phyloP scores from a whole-genome alignment of 2,329 filamentous ascomycete species.

The Monilinia laxa region DNA sequence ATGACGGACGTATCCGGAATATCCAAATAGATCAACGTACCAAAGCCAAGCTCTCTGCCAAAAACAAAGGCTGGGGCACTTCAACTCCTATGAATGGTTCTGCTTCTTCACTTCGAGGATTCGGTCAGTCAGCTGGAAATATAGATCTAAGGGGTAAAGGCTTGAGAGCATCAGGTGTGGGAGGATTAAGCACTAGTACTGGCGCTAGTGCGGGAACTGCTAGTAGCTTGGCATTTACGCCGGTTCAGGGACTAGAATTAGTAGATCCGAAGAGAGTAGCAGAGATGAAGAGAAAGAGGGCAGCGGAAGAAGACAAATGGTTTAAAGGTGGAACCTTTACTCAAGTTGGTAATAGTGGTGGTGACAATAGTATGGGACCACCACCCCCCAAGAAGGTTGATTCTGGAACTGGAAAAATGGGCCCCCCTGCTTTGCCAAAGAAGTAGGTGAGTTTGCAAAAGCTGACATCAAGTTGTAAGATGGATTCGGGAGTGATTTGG shows the following conservation, averaged over 20 bases:
- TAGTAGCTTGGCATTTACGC: constrained; percentile 88
- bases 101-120: constrained; percentile 79
- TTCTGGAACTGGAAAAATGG: constrained; percentile 56
- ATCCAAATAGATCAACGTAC: constrained; percentile 92
- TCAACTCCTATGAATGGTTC: constrained; percentile 62
- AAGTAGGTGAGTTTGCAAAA: constrained; percentile 24
- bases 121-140: constrained; percentile 62
- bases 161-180: constrained; percentile 80
- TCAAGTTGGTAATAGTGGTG: constrained; percentile 62
- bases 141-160: constrained; percentile 70
- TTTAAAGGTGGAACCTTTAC: constrained; percentile 98
- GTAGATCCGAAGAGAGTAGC: constrained; percentile 90
- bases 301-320: constrained; percentile 92
- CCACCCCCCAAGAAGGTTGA: constrained; percentile 74
- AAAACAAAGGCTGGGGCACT: constrained; percentile 92
- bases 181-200: constrained; percentile 53
- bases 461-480: neutral
- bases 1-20: constrained; percentile 84
- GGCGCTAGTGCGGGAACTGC: constrained; percentile 69
- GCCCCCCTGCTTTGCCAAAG: constrained; percentile 37
- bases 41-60: constrained; percentile 87
- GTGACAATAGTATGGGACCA: constrained; percentile 72
- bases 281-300: constrained; percentile 84
- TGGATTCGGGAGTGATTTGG: neutral
- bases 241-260: constrained; percentile 89